Conservation (phyloP, 169 alveolate genomes). For the Perkinsus chesapeaki region DNA sequence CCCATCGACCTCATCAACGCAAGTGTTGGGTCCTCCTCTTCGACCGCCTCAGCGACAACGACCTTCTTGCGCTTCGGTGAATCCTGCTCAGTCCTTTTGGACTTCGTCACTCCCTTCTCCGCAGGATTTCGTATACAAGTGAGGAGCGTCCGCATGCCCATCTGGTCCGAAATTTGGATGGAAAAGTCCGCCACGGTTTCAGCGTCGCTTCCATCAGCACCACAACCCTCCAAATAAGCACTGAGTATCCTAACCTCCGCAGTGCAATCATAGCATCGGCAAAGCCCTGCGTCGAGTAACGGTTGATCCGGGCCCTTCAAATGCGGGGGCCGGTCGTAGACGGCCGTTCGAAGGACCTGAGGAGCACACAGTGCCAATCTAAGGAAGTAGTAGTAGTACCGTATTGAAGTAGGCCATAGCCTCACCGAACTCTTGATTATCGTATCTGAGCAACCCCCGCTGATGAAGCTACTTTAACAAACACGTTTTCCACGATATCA, state of each 20-base stretch:
- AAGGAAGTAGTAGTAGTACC: not conserved
- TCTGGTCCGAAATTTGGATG: not conserved
- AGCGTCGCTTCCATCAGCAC: not conserved
- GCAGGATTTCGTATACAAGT: not conserved
- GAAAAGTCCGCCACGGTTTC: not conserved
- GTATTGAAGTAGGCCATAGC: not conserved
- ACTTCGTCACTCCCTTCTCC: not conserved
- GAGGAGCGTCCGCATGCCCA: not conserved
- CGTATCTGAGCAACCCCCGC: not conserved
- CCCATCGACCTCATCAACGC: not conserved
- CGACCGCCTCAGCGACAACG: not conserved
- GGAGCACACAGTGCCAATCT: not conserved
- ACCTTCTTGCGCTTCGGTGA: not conserved
- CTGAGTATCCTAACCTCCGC: not conserved
- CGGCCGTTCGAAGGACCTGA: not conserved
- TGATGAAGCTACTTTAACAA: no score
- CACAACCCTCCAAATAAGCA: not conserved
- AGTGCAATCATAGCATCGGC: not conserved
- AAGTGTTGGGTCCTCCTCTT: not conserved
- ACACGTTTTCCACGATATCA: no score
- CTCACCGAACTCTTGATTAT: not conserved
- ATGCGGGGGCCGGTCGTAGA: not conserved
- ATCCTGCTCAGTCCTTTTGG: not conserved
- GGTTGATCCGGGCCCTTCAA: not conserved
- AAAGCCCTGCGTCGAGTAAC: not conserved